Base-by-base conservation (phyloP, 2,329 filamentous ascomycete species). In the Aspergillus chevalieri region DNA sequence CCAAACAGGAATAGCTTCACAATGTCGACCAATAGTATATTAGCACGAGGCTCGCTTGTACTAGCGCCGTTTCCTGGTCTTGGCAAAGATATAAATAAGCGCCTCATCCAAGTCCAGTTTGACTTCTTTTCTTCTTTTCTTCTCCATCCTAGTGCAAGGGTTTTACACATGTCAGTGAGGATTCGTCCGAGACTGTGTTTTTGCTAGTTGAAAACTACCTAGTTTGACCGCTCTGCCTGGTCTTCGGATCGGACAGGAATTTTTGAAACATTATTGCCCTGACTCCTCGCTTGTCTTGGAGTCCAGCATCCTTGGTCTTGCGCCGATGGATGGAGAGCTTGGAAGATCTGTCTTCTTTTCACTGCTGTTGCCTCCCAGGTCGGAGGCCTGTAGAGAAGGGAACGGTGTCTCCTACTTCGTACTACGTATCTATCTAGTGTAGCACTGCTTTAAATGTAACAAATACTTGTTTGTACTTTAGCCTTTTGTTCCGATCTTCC, bases 171-270 rank as follows among this genome's bases (percentile, higher is more conserved):
- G 82, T 81, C 84, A 85, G 83, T 89, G 86, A 89, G 83, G 86
- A 88, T 84, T 83, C 80, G 83, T 89, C 86, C 82, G 86, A 89
- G 84, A 82, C 81, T 80, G 81, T 80, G 79, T 88, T 88, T 87
- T 88, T 89, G 86, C 86, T 89, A 87, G 84, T 87, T 88, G 85
- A 87, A 87, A 87, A 87, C 85, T 87, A 87, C 77, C 75, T 67
- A 78, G 77, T 78, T 81, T 86, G 85, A 88, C 85, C 78, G 78
- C 86, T 90, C 77, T 77, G 78, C 74, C 79, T 80, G 82, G 84
- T 79, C 80, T 78, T 76, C 75, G 78, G 79, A 77, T 79, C 80
- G 81, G 74, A 75, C 79, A 78, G 85, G 86, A 89, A 89, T 89
- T 85, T 89, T 89, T 89, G 85, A 80, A 77, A 63, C 64, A 64